Evolutionary conservation across 1,139 yeast species (phyloP).

Genomic region (Debaryomyces udenii): DNA sequence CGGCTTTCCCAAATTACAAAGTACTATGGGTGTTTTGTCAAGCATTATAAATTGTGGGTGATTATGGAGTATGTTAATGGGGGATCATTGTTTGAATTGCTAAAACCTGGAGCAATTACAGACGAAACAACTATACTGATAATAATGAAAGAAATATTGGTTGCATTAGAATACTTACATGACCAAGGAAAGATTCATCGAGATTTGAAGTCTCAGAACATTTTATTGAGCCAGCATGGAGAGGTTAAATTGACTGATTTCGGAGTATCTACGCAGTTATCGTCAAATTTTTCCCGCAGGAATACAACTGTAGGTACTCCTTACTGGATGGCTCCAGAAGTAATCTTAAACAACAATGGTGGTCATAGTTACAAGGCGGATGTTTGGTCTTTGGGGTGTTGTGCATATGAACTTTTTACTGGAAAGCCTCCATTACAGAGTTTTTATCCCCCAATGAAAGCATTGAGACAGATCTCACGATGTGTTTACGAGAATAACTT

Average conservation of each 20-base stretch:
- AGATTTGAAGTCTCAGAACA: conserved; percentile 85
- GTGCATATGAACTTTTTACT: conserved; percentile 78
- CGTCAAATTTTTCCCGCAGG: conserved; percentile 73
- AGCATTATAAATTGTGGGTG: conserved; percentile 81
- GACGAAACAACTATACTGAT: conserved; percentile 54
- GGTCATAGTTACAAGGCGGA: conserved; percentile 91
- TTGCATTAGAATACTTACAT: conserved; percentile 74
- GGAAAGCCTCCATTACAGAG: conserved; percentile 84
- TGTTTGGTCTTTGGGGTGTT: conserved; percentile 94
- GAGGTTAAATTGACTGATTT: conserved; percentile 94
- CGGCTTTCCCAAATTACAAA: conserved; percentile 68
- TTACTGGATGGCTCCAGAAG: conserved; percentile 99
- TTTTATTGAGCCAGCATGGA: conserved; percentile 66
- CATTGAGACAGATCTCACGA: conserved; percentile 53
- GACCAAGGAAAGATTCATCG: conserved; percentile 81
- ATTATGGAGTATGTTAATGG: conserved; percentile 85
- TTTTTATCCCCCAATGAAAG: conserved; percentile 77
- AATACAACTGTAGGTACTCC: conserved; percentile 98
- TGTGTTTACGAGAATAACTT: conserved; percentile 40
- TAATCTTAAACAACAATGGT: conserved; percentile 69
- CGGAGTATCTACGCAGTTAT: conserved; percentile 90
- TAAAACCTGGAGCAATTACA: conserved; percentile 60
- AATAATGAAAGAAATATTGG: conserved; percentile 60
- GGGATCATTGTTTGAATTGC: conserved; percentile 74
- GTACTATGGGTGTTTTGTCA: conserved; percentile 80